These are phyloP conservation scores for Calonectria pseudoreteaudii DNA, from an alignment of 2,329 filamentous ascomycete genomes.

Conservation along the genomic window DNA sequence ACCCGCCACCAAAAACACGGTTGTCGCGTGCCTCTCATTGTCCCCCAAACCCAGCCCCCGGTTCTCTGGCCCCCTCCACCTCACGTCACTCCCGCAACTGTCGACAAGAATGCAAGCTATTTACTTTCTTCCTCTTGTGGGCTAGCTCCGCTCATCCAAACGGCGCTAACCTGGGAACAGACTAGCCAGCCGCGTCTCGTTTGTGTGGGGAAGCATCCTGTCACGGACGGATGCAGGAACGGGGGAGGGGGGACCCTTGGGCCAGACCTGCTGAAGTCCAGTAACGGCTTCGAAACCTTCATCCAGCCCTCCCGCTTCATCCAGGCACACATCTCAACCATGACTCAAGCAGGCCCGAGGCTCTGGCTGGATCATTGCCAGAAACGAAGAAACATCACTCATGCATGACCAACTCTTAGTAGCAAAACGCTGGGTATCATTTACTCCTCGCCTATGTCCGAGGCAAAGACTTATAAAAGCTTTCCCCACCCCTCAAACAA, in stretches of 20 bases:
- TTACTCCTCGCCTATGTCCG: constrained; percentile 35
- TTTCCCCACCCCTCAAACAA: constrained; percentile 26
- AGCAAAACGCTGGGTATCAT: constrained; percentile 45
- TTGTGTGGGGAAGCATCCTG: constrained; percentile 37
- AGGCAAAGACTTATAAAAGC: constrained; percentile 21
- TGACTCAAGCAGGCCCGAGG: not conserved
- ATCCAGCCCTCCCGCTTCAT: not conserved
- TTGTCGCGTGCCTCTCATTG: constrained; percentile 6
- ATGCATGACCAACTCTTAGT: not conserved
- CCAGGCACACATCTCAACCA: not conserved
- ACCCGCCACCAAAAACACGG: constrained; percentile 6
- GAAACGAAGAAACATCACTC: not conserved
- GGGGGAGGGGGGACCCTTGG: constrained; percentile 11
- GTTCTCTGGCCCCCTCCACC: constrained; percentile 11
- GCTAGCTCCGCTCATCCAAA: constrained; percentile 26
- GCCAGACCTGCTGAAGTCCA: not conserved
- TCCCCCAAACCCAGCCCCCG: constrained; percentile 12
- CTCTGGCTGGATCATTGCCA: not conserved
- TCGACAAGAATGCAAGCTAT: constrained; percentile 31
- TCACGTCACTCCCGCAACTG: constrained; percentile 27
- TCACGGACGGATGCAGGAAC: constrained; percentile 38
- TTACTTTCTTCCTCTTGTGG: constrained; percentile 38
- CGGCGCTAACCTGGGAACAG: not conserved
- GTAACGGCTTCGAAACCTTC: not conserved
- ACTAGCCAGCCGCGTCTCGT: constrained; percentile 27